Conservation (phyloP, 2,329 filamentous ascomycete genomes). For the Cordyceps cicadae region DNA sequence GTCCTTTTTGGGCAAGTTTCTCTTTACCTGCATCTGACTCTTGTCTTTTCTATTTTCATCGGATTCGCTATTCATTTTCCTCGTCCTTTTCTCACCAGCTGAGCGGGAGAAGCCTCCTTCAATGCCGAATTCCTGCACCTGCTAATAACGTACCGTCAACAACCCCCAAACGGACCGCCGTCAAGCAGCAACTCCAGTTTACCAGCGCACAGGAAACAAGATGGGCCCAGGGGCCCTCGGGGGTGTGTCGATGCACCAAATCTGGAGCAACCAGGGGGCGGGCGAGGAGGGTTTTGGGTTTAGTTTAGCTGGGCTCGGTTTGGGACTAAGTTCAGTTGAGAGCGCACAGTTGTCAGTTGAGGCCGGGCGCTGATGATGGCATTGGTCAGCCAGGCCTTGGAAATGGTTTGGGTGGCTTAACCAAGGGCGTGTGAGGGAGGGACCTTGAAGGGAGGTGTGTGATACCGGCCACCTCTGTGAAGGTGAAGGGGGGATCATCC, state of each 20-base stretch:
- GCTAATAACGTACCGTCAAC: neutral
- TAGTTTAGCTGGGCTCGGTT: conserved; percentile 1
- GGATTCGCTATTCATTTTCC: neutral
- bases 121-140: neutral
- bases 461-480: neutral
- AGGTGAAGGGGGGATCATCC: neutral
- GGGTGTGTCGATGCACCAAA: conserved; percentile 7
- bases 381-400: neutral
- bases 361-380: neutral
- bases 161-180: no score
- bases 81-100: neutral
- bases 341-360: conserved; percentile 8
- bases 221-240: neutral
- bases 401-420: neutral
- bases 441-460: neutral
- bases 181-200: neutral
- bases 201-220: neutral
- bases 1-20: neutral
- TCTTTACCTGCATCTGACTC: neutral
- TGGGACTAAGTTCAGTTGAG: conserved; percentile 7
- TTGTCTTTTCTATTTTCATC: neutral
- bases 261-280: conserved; percentile 7
- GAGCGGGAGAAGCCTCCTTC: no score
- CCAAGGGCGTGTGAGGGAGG: neutral
- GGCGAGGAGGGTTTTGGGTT: conserved; percentile 1